Conservation (phyloP, 2,329 filamentous ascomycete genomes). For the Rutstroemia sp. region DNA sequence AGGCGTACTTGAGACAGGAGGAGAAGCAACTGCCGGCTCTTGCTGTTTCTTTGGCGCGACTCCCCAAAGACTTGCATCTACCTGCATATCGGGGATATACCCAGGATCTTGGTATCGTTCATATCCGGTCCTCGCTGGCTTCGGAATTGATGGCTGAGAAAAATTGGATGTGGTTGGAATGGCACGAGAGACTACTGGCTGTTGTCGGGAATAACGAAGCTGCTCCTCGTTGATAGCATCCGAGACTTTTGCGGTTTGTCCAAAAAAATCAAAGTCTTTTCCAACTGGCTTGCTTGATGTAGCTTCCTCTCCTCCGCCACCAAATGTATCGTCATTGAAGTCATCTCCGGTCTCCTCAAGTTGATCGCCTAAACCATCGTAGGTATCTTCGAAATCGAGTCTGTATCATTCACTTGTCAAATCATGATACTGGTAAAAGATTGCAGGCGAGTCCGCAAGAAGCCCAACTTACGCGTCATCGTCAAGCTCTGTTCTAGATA, state of each 20-base stretch:
- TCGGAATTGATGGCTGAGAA: conserved; percentile 36
- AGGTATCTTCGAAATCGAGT: conserved; percentile 92
- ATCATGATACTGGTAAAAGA: not conserved
- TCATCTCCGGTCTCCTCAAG: conserved; percentile 88
- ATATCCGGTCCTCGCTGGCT: conserved; percentile 73
- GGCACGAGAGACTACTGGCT: conserved; percentile 47
- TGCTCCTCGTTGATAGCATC: conserved; percentile 88
- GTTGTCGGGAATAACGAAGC: conserved; percentile 70
- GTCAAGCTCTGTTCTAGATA: conserved; percentile 59
- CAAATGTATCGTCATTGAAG: conserved; percentile 97
- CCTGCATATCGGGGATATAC: conserved; percentile 82
- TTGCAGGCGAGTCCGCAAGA: too few relatives aligned
- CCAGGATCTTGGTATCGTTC: conserved; percentile 83
- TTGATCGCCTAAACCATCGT: conserved; percentile 86
- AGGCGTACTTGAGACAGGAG: conserved; percentile 26
- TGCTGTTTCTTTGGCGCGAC: conserved; percentile 54
- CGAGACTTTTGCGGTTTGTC: conserved; percentile 80
- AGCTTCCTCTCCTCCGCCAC: conserved; percentile 39
- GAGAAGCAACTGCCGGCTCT: conserved; percentile 23
- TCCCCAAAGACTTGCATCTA: conserved; percentile 90
- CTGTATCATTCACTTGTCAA: conserved; percentile 31
- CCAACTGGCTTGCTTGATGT: conserved; percentile 51
- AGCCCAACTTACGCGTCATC: conserved; percentile 33
- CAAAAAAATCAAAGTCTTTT: conserved; percentile 96
- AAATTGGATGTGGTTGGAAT: conserved; percentile 33